Conservation (phyloP, 2,329 filamentous ascomycete species). For the Boeremia lycopersici region DNA sequence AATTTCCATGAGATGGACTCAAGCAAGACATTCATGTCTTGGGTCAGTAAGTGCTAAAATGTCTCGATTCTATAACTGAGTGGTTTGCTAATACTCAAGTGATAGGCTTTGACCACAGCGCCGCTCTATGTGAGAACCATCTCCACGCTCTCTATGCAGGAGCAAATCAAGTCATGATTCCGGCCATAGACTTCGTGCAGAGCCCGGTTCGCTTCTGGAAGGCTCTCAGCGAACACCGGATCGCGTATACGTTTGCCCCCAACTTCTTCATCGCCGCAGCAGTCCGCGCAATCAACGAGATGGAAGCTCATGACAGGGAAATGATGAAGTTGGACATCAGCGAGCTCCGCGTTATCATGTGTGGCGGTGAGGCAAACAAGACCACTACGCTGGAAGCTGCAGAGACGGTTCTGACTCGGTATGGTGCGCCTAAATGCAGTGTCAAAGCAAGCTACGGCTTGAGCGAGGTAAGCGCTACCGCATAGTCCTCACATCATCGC, state of each 20-base stretch:
- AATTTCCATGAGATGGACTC: conserved; percentile 7
- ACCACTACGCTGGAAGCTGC: conserved; percentile 40
- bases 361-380: conserved; percentile 57
- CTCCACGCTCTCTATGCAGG: conserved; percentile 54
- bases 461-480: conserved; percentile 44
- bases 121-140: conserved; percentile 59
- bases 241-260: conserved; percentile 55
- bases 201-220: conserved; percentile 50
- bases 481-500: not conserved
- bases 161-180: conserved; percentile 55
- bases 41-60: conserved; percentile 8
- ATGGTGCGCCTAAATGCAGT: conserved; percentile 43
- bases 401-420: conserved; percentile 35
- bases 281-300: conserved; percentile 6
- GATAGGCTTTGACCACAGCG: conserved; percentile 59
- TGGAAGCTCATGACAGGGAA: not conserved
- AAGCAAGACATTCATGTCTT: conserved; percentile 20
- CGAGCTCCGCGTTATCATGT: conserved; percentile 42
- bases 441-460: conserved; percentile 56
- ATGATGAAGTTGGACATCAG: conserved; percentile 32
- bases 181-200: conserved; percentile 49
- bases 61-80: no score
- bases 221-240: conserved; percentile 49
- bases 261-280: conserved; percentile 49
- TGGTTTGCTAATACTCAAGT: not conserved